Base-by-base conservation (phyloP, 192 early-diverging fungal genomes). In the Podila epigama region DNA sequence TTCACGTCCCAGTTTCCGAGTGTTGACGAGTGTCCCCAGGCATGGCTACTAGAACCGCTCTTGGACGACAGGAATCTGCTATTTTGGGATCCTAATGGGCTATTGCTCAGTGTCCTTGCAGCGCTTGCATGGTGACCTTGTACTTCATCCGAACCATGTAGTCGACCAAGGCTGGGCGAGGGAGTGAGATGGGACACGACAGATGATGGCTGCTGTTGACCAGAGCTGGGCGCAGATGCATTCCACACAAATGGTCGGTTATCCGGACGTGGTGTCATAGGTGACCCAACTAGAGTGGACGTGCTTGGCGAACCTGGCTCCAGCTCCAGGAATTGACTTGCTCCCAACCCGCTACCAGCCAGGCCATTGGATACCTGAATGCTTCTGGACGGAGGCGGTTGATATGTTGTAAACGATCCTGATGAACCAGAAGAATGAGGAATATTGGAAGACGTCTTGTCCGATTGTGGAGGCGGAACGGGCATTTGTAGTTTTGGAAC, bases 251-350 rank as follows among this genome's bases (percentile, higher is more conserved):
- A 48, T 3, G 35, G 66, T 37, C 66, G 15, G 31, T 20, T n/a
- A 4, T 70, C 61, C 15, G 15, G 51, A 5, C 37, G 59, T 35
- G 69, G 69, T n/a, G 69, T 63, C 42, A 63, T 56, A 40, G 69
- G 69, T 8, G 69, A 63, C 20, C 60, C 69, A 2, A 70, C 69
- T n/a, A 70, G 44, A 6, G 69, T 70, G 13, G 69, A 70, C 7
- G 69, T 42, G 6, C 62, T 44, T 11, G 69, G 61, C 0, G 69
- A 72, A 20, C 44, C 44, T 0, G 53, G 55, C 35, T 64, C 69
- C 25, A 48, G 69, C 6, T 72, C 69, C 33, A 65, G 32, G 18
- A 53, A 41, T 4, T 55, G 60, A 25, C 11, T 8, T 5, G 33
- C 59, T 4, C 39, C 27, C 5, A 61, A 37, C 3, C 29, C 31